Evolutionary conservation across 2,329 filamentous ascomycete species (phyloP), one percentile per base, ranked within the genome.

Genomic region (Penicillium vulpinum): DNA sequence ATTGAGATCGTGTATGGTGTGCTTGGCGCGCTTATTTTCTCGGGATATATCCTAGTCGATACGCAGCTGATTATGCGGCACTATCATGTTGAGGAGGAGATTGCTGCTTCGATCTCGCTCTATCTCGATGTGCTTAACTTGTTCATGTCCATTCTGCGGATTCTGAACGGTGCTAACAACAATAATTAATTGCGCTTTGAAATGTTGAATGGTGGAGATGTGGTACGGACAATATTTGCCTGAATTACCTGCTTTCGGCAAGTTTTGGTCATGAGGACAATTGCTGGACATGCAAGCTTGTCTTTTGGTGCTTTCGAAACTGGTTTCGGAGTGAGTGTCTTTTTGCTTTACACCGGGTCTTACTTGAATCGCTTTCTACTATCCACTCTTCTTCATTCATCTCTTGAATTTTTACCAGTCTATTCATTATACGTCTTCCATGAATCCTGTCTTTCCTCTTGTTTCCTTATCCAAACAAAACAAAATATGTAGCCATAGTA

Each of bases 11-110:
- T 91, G 59, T 97, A 96, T 70, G 91, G 92, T 54, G 88, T 88
- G 8, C 77, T 92, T 15, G 85, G 86, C 0, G 93, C 94, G 3
- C 79, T 99, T 44, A 85, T 99, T 71, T 99, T 99, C 81, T 92
- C 88, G 47, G 93, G 83, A 8, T 99, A 99, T 77, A 95, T 99
- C 60, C 83, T 99, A 45, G 91, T 97, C 45, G 94, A 99, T 73
- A 99, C 94, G 0, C 94, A 99, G 81, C 80, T 99, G 67, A 86
- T 99, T 60, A 89, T 99, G 85, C 86, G 92, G 70, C 90, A 96
- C 76, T 94, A 97, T 78, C 93, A 97, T 71, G 91, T 97, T 51
- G 94, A 99, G 78, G 93, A 97, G 83, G 92, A 97, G 81, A 97
- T 97, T 73, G 92, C 92, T 7, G 93, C 93, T 48, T 88, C 91